Conservation (phyloP, 2,329 filamentous ascomycete genomes). For the Zelopaecilomyces penicillatus region DNA sequence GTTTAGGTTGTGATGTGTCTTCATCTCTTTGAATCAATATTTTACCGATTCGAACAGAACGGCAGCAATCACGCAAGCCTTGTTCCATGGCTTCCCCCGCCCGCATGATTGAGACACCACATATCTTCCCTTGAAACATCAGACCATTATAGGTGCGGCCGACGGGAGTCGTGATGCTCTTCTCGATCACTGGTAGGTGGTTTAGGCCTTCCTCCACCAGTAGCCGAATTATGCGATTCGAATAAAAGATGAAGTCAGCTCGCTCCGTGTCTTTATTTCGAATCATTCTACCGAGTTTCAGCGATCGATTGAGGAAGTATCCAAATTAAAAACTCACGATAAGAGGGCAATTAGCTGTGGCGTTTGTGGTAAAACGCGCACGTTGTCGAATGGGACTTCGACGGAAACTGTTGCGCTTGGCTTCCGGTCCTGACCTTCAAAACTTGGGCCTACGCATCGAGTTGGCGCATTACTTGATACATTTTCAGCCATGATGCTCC, state of each 20-base stretch:
- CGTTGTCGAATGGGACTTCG: constrained; percentile 71
- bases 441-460: constrained; percentile 71
- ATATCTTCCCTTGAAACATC: constrained; percentile 96
- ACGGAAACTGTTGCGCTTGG: constrained; percentile 85
- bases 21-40: constrained; percentile 97
- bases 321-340: constrained; percentile 59
- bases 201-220: constrained; percentile 96
- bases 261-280: constrained; percentile 82
- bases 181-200: constrained; percentile 84
- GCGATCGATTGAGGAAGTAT: constrained; percentile 3
- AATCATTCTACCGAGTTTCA: constrained; percentile 65
- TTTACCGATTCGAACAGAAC: constrained; percentile 96
- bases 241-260: constrained; percentile 98
- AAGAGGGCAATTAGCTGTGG: constrained; percentile 94
- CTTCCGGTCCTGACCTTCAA: constrained; percentile 67
- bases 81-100: constrained; percentile 99
- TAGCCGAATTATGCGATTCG: constrained; percentile 92
- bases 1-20: constrained; percentile 81
- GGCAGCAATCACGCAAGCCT: constrained; percentile 89
- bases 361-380: constrained; percentile 84
- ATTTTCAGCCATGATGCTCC: constrained; percentile 19
- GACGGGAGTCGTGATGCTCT: constrained; percentile 84
- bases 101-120: constrained; percentile 96
- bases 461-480: constrained; percentile 20
- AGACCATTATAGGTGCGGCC: constrained; percentile 83